Evolutionary conservation across 2,329 filamentous ascomycete genomes (phyloP).

Genomic region (Alternaria ventricosa): DNA sequence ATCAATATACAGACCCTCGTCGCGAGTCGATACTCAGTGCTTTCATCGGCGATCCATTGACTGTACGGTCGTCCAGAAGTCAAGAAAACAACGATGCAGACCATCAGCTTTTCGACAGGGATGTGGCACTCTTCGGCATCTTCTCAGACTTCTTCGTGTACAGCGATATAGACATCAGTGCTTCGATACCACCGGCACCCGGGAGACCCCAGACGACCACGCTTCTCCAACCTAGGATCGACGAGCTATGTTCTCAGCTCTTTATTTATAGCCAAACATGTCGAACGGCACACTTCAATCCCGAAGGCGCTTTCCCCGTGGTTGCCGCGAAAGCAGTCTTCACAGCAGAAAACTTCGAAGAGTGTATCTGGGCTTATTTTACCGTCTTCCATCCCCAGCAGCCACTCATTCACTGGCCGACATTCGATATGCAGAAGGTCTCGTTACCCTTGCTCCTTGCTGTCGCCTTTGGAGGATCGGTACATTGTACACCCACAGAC

Average conservation of each 20-base stretch:
- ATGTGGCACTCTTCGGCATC: neutral
- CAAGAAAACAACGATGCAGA: neutral
- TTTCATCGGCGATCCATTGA: constrained; percentile 7
- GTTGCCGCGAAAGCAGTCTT: constrained; percentile 13
- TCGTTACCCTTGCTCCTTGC: constrained; percentile 50
- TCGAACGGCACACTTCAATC: neutral
- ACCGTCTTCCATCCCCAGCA: constrained; percentile 55
- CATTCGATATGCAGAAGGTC: constrained; percentile 50
- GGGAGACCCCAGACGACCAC: neutral
- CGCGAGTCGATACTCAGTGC: constrained; percentile 11
- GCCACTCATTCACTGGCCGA: constrained; percentile 51
- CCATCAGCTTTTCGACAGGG: neutral
- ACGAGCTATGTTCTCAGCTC: neutral
- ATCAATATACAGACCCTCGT: constrained; percentile 18
- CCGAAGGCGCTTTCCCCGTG: neutral
- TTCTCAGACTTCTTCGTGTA: constrained; percentile 10
- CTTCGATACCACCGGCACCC: neutral
- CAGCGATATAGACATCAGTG: neutral
- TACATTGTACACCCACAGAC: constrained; percentile 12
- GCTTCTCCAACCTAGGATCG: neutral
- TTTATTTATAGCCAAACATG: neutral
- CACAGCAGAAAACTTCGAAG: constrained; percentile 7
- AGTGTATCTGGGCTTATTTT: constrained; percentile 52
- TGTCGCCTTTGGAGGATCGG: constrained; percentile 50
- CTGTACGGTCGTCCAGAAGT: neutral